phyloP scores from a whole-genome alignment of 345 rosid genomes.

The Boechera retrofracta region DNA sequence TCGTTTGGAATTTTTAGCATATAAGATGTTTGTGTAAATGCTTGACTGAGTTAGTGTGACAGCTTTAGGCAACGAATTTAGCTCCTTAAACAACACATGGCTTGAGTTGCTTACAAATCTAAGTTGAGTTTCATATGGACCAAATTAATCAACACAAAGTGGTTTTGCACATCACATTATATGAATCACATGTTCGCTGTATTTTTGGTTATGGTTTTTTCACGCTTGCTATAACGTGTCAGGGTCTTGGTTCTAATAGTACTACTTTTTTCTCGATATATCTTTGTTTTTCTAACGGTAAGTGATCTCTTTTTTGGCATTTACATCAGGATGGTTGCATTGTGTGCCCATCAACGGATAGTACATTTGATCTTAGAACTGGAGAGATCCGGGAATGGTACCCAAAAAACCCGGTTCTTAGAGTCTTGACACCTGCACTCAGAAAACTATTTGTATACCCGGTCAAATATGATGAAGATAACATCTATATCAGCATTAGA shows the following conservation, averaged over 20 bases:
- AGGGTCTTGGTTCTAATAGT: neutral
- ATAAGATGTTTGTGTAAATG: constrained; percentile 36
- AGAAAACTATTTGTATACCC: constrained; percentile 72
- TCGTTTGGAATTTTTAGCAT: neutral
- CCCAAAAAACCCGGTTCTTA: constrained; percentile 87
- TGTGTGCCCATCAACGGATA: constrained; percentile 91
- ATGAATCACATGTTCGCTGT: neutral
- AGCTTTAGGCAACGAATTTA: neutral
- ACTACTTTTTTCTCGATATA: neutral
- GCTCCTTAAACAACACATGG: neutral
- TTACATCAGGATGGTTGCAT: constrained; percentile 82
- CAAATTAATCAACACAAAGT: neutral
- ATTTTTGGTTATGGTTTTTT: neutral
- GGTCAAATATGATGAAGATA: constrained; percentile 74
- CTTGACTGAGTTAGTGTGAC: neutral
- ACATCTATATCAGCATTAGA: constrained; percentile 70
- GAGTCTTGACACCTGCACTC: constrained; percentile 83
- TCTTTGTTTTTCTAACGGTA: neutral
- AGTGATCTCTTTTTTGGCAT: neutral
- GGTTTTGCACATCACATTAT: constrained; percentile 4
- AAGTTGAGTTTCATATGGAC: neutral
- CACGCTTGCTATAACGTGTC: neutral
- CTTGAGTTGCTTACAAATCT: neutral
- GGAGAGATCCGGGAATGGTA: constrained; percentile 91
- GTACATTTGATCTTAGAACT: constrained; percentile 76